Evolutionary conservation across 179 eudicot genomes (phyloP).

Genomic region (Gypsophila paniculata): DNA sequence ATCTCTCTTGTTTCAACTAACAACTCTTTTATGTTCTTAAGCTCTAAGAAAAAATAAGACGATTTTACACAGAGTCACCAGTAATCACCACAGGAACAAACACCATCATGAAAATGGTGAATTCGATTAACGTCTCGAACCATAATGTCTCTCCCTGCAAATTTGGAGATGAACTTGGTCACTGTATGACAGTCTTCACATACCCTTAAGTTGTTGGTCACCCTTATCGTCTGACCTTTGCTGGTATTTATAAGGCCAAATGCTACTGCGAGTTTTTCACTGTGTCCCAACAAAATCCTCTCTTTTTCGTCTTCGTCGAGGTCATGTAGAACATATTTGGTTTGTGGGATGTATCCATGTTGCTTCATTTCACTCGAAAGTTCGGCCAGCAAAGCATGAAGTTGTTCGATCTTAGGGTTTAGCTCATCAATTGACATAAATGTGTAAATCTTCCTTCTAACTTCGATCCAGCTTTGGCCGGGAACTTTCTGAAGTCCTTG

Average conservation of each 20-base stretch:
- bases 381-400: slow-evolving; percentile 51
- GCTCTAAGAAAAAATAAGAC: slow-evolving; percentile 7
- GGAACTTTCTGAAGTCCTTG: slow-evolving; percentile 51
- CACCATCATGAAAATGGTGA: slow-evolving; percentile 84
- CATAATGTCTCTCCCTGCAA: slow-evolving; percentile 62
- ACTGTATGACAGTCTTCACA: slow-evolving; percentile 94
- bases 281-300: slow-evolving; percentile 73
- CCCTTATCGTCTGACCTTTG: slow-evolving; percentile 62
- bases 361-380: slow-evolving; percentile 56
- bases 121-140: slow-evolving; percentile 87
- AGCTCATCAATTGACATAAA: slow-evolving; percentile 60
- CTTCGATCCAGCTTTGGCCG: slow-evolving; percentile 65
- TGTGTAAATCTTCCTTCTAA: slow-evolving; percentile 41
- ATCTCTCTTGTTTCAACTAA: slow-evolving; percentile 14
- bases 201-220: slow-evolving; percentile 80
- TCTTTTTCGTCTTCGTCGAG: slow-evolving; percentile 73
- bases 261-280: slow-evolving; percentile 85
- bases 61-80: slow-evolving; percentile 41
- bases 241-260: slow-evolving; percentile 77
- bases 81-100: slow-evolving; percentile 87
- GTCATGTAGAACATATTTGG: slow-evolving; percentile 63
- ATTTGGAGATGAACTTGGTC: slow-evolving; percentile 73
- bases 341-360: slow-evolving; percentile 48
- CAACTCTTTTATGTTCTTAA: slow-evolving; percentile 25
- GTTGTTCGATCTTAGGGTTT: slow-evolving; percentile 53